Base-by-base conservation (phyloP, 2,329 filamentous ascomycete species). In the Talaromyces amestolkiae region DNA sequence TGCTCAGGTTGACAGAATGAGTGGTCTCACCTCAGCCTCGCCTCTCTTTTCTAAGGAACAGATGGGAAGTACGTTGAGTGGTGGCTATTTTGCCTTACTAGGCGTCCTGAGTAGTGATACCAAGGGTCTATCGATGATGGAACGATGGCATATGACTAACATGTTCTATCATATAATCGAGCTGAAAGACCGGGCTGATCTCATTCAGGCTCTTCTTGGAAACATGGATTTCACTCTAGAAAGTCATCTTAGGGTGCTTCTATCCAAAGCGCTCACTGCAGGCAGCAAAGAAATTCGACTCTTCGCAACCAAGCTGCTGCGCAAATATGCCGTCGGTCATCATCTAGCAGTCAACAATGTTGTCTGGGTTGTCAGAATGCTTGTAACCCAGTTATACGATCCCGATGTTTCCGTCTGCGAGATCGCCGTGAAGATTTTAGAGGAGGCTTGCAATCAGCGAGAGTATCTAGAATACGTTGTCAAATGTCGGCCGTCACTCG, bases 101-200 rank as follows among this genome's bases (percentile, higher is more conserved):
- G 96, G 95, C 8, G 89, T 92, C 11, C 80, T 99, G 65, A 98
- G 91, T 71, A 89, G 89, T 62, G 92, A 97, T 72, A 81, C 86
- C 0, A 91, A 90, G 71, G 95, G 95, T 0, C 84, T 98, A 27
- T 88, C 90, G 67, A 94, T 99, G 80, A 86, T 99, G 74, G 94
- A 98, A 76, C 85, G 92, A 71, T 98, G 95, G 94, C 92, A 93
- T 71, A 96, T 99, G 85, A 93, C 97, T 80, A 98, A 98, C 78
- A 99, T 99, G 92, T 96, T 98, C 84, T 99, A 99, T 75, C 95
- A 98, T 77, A 97, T 99, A 67, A 86, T 97, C 65, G 94, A 98
- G 73, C 83, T 97, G 53, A 92, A 91, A 71, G 91, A 95, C 76
- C 90, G 95, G 2, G 92, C 94, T 54, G 95, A 99, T 75, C 83